Evolutionary conservation across 164 flowering plant genomes (phyloP).

Genomic region (Vitis riparia): DNA sequence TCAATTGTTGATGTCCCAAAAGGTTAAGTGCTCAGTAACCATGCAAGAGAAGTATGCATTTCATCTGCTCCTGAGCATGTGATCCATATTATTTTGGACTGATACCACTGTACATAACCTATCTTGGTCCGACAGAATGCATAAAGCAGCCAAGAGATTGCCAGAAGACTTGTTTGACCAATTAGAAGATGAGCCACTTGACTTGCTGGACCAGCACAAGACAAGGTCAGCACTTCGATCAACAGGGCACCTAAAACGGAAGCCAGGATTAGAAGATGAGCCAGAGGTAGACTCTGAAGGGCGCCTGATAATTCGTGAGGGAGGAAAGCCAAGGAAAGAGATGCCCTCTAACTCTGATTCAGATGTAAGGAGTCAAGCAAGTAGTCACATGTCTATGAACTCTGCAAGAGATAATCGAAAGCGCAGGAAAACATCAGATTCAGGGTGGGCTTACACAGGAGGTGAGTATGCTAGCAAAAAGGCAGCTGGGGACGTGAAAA

Average conservation of each 20-base stretch:
- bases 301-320: slow-evolving; percentile 73
- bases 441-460: slow-evolving; percentile 91
- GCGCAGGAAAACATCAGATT: slow-evolving; percentile 63
- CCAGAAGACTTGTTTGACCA: slow-evolving; percentile 72
- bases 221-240: slow-evolving; percentile 77
- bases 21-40: no score
- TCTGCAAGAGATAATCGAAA: slow-evolving; percentile 40
- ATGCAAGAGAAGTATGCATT: no score
- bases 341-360: slow-evolving; percentile 33
- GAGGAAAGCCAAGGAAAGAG: slow-evolving; percentile 36
- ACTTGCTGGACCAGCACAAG: slow-evolving; percentile 76
- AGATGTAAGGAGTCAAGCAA: slow-evolving; percentile 53
- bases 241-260: slow-evolving; percentile 40
- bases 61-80: neutral
- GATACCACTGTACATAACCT: neutral
- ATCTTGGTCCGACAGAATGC: slow-evolving; percentile 55
- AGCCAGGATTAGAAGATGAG: slow-evolving; percentile 72
- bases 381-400: slow-evolving; percentile 36
- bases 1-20: neutral
- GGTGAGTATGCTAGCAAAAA: slow-evolving; percentile 84
- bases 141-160: slow-evolving; percentile 50
- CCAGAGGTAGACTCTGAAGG: slow-evolving; percentile 80
- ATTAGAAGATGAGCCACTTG: slow-evolving; percentile 85
- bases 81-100: neutral
- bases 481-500: slow-evolving; percentile 90